Conservation (phyloP, 768 basidiomycete genomes). For the Hericium erinaceus region DNA sequence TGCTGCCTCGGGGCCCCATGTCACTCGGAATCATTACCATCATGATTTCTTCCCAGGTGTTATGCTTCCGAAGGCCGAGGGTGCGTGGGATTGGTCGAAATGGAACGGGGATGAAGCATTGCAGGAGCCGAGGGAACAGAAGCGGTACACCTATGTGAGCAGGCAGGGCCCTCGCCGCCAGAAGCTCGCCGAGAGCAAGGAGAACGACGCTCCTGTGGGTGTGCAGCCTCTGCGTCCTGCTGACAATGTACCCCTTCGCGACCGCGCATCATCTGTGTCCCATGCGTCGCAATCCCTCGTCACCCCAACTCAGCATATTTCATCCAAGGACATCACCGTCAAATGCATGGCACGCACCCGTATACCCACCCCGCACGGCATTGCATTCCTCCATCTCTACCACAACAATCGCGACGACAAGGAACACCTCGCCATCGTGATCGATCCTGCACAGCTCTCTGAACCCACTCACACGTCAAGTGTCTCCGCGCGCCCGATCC, state of each 20-base stretch:
- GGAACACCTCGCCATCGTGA: conserved; percentile 92
- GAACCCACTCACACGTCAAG: conserved; percentile 25
- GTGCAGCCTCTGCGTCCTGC: conserved; percentile 27
- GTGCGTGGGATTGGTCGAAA: conserved; percentile 50
- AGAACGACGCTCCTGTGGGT: conserved; percentile 33
- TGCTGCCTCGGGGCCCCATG: conserved; percentile 61
- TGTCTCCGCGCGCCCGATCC: conserved; percentile 42
- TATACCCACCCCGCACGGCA: conserved; percentile 92
- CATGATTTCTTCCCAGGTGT: conserved; percentile 69
- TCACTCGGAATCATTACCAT: conserved; percentile 79
- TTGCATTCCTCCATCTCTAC: conserved; percentile 89
- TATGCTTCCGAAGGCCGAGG: conserved; percentile 41
- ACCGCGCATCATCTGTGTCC: conserved; percentile 3
- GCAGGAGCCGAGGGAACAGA: conserved; percentile 28
- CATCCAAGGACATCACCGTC: conserved; percentile 43
- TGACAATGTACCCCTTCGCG: conserved; percentile 28
- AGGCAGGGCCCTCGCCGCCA: conserved; percentile 65
- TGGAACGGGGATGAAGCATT: conserved; percentile 36
- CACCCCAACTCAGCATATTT: conserved; percentile 14
- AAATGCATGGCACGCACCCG: conserved; percentile 96
- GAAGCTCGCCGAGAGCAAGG: conserved; percentile 41
- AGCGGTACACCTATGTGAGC: conserved; percentile 55
- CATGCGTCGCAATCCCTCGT: conserved; percentile 2
- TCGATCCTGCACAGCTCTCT: conserved; percentile 80
- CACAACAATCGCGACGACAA: conserved; percentile 88